Conservation (phyloP, 2,329 filamentous ascomycete species). For the Arthroderma sp. region DNA sequence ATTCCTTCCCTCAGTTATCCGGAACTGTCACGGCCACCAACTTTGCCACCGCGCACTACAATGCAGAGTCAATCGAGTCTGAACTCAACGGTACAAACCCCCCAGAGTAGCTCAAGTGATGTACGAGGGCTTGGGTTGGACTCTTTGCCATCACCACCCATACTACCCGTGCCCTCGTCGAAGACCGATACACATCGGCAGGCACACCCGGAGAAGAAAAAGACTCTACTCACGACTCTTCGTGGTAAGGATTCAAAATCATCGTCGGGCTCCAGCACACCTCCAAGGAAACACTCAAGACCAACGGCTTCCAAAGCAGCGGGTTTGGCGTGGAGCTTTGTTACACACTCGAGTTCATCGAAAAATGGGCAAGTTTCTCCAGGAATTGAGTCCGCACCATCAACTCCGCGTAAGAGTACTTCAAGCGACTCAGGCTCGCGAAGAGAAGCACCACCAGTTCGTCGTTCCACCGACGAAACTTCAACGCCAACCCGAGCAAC, state of each 20-base stretch:
- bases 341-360: slow-evolving; percentile 20
- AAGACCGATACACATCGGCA: not conserved
- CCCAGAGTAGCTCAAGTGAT: not conserved
- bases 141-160: not conserved
- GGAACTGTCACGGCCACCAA: slow-evolving; percentile 63
- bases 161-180: not conserved
- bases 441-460: not conserved
- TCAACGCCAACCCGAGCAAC: not conserved
- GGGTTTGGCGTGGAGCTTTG: slow-evolving; percentile 47
- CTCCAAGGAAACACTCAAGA: slow-evolving; percentile 6
- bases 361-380: slow-evolving; percentile 16
- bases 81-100: not conserved
- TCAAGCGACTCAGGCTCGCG: slow-evolving; percentile 18
- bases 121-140: not conserved
- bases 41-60: slow-evolving; percentile 31
- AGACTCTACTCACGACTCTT: slow-evolving; percentile 9
- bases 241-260: slow-evolving; percentile 12
- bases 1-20: slow-evolving; percentile 69
- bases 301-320: slow-evolving; percentile 47
- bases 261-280: slow-evolving; percentile 24
- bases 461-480: not conserved
- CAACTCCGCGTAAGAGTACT: slow-evolving; percentile 19
- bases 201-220: slow-evolving; percentile 8
- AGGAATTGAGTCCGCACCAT: slow-evolving; percentile 16
- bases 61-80: not conserved